phyloP scores from a whole-genome alignment of 352 stramenopile species.

The Peronospora belbahrii region DNA sequence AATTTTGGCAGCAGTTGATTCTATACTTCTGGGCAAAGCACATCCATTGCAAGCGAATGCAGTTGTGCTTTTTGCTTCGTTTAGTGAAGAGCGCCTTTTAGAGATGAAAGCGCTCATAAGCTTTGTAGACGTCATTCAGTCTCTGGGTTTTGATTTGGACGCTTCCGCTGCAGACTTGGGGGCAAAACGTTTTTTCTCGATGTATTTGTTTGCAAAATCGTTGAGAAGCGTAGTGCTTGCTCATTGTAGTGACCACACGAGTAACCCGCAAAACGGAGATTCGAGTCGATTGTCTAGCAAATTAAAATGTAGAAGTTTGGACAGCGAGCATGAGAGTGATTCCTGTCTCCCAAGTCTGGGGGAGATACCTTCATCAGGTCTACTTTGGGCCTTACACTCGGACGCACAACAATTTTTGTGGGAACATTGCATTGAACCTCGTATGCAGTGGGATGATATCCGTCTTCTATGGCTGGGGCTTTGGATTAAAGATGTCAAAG shows the following conservation, averaged over 20 bases:
- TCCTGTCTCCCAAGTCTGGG: slow-evolving; percentile 23
- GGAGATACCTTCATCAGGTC: slow-evolving; percentile 58
- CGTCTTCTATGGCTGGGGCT: slow-evolving; percentile 67
- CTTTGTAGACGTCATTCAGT: slow-evolving; percentile 64
- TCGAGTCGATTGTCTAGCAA: slow-evolving; percentile 6
- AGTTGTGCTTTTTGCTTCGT: slow-evolving; percentile 50
- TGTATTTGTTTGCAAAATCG: slow-evolving; percentile 54
- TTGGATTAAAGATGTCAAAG: slow-evolving; percentile 73
- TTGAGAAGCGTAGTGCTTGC: slow-evolving; percentile 38
- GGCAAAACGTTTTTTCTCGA: slow-evolving; percentile 69
- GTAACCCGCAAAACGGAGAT: slow-evolving; percentile 21
- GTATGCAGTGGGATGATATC: slow-evolving; percentile 55
- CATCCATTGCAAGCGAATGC: slow-evolving; percentile 29
- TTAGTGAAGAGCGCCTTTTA: slow-evolving; percentile 56
- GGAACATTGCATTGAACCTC: slow-evolving; percentile 51
- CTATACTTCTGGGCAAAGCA: slow-evolving; percentile 20
- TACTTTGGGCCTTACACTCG: slow-evolving; percentile 79
- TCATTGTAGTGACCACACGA: slow-evolving; percentile 3
- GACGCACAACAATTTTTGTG: slow-evolving; percentile 71
- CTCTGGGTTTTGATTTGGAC: slow-evolving; percentile 70
- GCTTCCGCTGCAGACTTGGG: slow-evolving; percentile 65
- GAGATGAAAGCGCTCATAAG: slow-evolving; percentile 64
- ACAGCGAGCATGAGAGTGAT: slow-evolving; percentile 13
- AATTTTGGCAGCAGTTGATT: slow-evolving; percentile 31
- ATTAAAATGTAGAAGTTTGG: slow-evolving; percentile 17